Percentiles rank a stretch among this genome's conserved stretches.
Conservation (phyloP, 2,329 filamentous ascomycete genomes). For the Byssochlamys sp. region DNA sequence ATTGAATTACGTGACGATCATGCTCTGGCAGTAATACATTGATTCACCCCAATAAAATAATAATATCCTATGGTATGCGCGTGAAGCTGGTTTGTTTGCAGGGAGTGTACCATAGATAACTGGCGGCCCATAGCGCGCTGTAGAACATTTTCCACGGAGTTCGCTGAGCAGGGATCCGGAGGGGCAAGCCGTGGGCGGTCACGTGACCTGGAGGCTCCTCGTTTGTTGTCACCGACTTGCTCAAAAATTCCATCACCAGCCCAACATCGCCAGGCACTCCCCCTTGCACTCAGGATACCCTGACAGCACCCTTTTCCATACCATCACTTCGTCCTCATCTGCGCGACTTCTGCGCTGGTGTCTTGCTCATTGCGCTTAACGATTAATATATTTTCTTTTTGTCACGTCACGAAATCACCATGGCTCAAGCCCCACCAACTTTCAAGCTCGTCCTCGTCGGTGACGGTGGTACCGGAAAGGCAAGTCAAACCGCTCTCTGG, state of each 20-base stretch:
- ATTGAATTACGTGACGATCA: neutral
- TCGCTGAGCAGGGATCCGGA: conserved; percentile 1
- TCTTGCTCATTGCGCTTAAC: conserved; percentile 6
- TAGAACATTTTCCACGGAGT: neutral
- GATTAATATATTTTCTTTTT: conserved; percentile 7
- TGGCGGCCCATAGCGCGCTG: neutral
- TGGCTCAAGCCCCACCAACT: conserved; percentile 63
- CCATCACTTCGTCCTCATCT: conserved; percentile 10
- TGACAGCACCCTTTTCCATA: conserved; percentile 9
- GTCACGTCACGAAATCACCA: conserved; percentile 32
- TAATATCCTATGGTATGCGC: neutral
- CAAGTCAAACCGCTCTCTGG: conserved; percentile 38
- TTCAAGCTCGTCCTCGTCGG: conserved; percentile 99
- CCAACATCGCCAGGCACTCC: conserved; percentile 8
- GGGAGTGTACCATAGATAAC: too few species aligned
- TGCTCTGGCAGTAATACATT: neutral
- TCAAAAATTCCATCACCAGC: conserved; percentile 26
- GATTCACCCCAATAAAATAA: neutral
- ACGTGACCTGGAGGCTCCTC: conserved; percentile 8
- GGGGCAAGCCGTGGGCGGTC: conserved; percentile 7
- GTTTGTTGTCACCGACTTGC: conserved; percentile 13
- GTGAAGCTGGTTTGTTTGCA: too few species aligned
- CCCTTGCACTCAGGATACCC: conserved; percentile 15
- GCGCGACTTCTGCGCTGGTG: conserved; percentile 12
- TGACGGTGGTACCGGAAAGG: conserved; percentile 99